Evolutionary conservation across 129 eudicot species (phyloP).

Genomic region (Scalesia atractyloides): DNA sequence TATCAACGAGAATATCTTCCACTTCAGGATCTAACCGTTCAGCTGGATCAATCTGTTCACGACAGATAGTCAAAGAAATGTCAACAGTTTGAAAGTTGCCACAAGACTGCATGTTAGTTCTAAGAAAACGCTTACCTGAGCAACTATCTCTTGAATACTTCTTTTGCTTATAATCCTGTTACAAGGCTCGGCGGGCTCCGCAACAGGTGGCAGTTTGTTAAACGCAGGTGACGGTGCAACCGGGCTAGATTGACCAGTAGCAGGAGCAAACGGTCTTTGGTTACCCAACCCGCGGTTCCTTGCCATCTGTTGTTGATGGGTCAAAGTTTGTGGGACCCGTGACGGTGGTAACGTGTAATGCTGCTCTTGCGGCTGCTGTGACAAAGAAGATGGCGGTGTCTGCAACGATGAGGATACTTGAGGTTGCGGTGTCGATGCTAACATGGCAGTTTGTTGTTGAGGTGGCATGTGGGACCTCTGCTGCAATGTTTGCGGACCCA

Average conservation of each 20-base stretch:
- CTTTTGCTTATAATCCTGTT: constrained; percentile 72
- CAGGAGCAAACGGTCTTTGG: constrained; percentile 59
- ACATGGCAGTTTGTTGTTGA: constrained; percentile 50
- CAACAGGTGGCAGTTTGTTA: constrained; percentile 41
- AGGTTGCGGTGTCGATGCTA: constrained; percentile 61
- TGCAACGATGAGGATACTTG: constrained; percentile 52
- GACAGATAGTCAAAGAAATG: constrained; percentile 14
- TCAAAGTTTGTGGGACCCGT: constrained; percentile 50
- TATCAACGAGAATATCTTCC: constrained; percentile 89
- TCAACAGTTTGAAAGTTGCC: neutral
- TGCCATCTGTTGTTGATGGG: constrained; percentile 65
- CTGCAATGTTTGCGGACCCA: constrained; percentile 59
- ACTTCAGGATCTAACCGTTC: constrained; percentile 83
- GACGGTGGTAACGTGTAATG: constrained; percentile 61
- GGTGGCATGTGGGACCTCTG: constrained; percentile 62
- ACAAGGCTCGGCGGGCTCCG: constrained; percentile 57
- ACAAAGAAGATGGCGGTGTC: constrained; percentile 44
- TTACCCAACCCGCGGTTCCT: constrained; percentile 64
- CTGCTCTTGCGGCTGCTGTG: constrained; percentile 69
- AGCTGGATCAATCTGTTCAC: constrained; percentile 75
- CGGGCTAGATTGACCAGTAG: constrained; percentile 44
- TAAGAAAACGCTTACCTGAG: constrained; percentile 56
- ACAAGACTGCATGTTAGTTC: constrained; percentile 9
- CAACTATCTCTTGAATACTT: constrained; percentile 81
- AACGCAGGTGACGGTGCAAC: constrained; percentile 36